Percentiles rank a stretch among this genome's conserved stretches.
Evolutionary conservation across 169 alveolate species (phyloP).

Genomic region (Plasmodium malariae): DNA sequence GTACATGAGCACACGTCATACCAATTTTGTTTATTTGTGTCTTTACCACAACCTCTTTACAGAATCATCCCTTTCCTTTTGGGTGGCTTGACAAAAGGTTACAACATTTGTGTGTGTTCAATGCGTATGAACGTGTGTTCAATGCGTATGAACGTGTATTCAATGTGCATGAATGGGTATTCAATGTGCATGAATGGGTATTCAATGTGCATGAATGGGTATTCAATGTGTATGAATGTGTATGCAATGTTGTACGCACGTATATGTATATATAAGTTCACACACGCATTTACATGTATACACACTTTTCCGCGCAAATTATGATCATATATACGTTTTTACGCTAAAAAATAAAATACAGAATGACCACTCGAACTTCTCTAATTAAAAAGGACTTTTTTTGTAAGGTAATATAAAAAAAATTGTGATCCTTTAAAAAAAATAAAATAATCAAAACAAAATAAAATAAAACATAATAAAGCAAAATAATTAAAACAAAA

Average conservation of each 20-base stretch:
- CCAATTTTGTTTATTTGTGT: background rate
- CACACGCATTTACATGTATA: background rate
- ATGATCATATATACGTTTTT: background rate
- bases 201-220: too few relatives aligned
- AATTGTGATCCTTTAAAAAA: too few relatives aligned
- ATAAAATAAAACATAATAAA: too few relatives aligned
- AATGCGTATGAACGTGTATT: too few relatives aligned
- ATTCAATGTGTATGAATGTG: too few relatives aligned
- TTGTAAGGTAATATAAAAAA: conserved; percentile 65
- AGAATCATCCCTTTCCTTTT: conserved; percentile 75
- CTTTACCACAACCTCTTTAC: background rate
- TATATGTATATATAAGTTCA: background rate
- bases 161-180: too few relatives aligned
- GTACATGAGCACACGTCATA: too few relatives aligned
- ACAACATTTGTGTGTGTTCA: background rate
- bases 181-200: too few relatives aligned
- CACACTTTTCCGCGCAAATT: background rate
- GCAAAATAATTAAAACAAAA: background rate
- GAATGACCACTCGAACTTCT: conserved; percentile 74
- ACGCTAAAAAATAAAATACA: background rate
- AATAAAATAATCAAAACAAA: too few relatives aligned
- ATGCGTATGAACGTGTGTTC: too few relatives aligned
- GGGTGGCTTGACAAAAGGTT: conserved; percentile 78
- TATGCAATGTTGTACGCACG: background rate
- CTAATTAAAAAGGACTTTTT: conserved; percentile 66